Conservation (phyloP, 441 rosid species). For the Dalechampia spathulata region DNA sequence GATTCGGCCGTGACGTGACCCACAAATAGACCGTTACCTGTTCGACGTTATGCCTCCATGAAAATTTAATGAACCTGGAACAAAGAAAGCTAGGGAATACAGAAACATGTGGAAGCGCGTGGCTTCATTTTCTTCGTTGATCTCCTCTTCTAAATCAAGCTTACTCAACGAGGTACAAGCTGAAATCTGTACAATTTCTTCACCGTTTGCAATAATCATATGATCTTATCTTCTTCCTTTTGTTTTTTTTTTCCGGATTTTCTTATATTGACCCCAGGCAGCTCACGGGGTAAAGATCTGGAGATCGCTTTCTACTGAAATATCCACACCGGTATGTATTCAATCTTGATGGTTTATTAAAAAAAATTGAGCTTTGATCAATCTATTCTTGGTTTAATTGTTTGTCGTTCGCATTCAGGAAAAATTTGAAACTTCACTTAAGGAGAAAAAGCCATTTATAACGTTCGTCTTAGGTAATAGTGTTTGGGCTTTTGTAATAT, state of each 20-base stretch:
- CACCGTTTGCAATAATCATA: background rate
- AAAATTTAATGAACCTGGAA: background rate
- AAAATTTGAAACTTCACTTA: slow-evolving; percentile 20
- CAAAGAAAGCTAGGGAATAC: background rate
- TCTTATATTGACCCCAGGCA: slow-evolving; percentile 26
- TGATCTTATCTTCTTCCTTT: no score
- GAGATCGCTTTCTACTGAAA: slow-evolving; percentile 34
- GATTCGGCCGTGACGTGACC: background rate
- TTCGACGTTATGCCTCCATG: slow-evolving; percentile 29
- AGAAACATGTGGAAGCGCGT: slow-evolving; percentile 66
- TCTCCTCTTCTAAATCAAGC: slow-evolving; percentile 39
- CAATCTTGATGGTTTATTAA: no score
- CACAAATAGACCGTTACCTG: slow-evolving; percentile 15
- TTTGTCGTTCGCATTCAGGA: slow-evolving; percentile 35
- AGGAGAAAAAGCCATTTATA: slow-evolving; percentile 52
- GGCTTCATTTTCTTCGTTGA: slow-evolving; percentile 42
- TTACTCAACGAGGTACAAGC: slow-evolving; percentile 32
- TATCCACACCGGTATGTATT: slow-evolving; percentile 33
- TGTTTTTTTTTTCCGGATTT: background rate
- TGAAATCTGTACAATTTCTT: background rate
- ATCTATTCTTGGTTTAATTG: background rate
- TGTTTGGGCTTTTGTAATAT: background rate
- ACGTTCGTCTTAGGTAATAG: slow-evolving; percentile 75
- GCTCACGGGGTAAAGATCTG: slow-evolving; percentile 26
- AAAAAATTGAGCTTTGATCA: no score